phyloP scores from a whole-genome alignment of 805 yeast genomes.

The Cyberlindnera maclurae region DNA sequence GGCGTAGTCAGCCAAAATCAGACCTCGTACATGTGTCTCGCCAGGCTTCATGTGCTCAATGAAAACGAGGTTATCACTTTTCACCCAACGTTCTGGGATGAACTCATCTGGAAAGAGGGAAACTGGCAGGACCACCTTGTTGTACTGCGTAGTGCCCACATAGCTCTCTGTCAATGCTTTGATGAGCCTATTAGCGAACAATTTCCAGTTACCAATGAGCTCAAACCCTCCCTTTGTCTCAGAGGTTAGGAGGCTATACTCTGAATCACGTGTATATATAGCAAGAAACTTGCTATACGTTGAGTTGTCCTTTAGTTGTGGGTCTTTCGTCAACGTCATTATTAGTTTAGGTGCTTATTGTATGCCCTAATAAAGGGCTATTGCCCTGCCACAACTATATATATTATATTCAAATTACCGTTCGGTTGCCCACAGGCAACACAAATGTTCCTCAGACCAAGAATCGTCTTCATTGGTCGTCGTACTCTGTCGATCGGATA shows the following conservation, averaged over 20 bases:
- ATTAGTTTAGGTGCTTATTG: too few relatives aligned
- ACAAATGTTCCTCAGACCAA: too few relatives aligned
- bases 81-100: slow-evolving; percentile 11
- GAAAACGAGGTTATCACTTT: slow-evolving; percentile 22
- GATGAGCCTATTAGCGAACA: slow-evolving; percentile 1
- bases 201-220: slow-evolving; percentile 25
- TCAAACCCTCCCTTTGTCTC: slow-evolving; percentile 28
- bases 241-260: slow-evolving; percentile 18
- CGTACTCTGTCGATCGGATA: too few relatives aligned
- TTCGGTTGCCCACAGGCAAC: too few relatives aligned
- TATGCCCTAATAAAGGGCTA: too few relatives aligned
- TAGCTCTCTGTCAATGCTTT: neutral
- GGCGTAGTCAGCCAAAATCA: slow-evolving; percentile 28
- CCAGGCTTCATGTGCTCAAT: slow-evolving; percentile 28
- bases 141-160: neutral
- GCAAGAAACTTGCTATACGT: slow-evolving; percentile 34
- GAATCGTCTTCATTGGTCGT: too few relatives aligned
- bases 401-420: too few relatives aligned
- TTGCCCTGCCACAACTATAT: too few relatives aligned
- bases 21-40: slow-evolving; percentile 29
- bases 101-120: slow-evolving; percentile 3
- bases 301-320: slow-evolving; percentile 21
- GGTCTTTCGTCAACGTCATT: too few relatives aligned
- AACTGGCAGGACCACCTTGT: slow-evolving; percentile 2
- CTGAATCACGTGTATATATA: slow-evolving; percentile 27